Evolutionary conservation across 805 yeast genomes (phyloP), one percentile per base, ranked within the genome.

Genomic region (Nakazawaea peltata): DNA sequence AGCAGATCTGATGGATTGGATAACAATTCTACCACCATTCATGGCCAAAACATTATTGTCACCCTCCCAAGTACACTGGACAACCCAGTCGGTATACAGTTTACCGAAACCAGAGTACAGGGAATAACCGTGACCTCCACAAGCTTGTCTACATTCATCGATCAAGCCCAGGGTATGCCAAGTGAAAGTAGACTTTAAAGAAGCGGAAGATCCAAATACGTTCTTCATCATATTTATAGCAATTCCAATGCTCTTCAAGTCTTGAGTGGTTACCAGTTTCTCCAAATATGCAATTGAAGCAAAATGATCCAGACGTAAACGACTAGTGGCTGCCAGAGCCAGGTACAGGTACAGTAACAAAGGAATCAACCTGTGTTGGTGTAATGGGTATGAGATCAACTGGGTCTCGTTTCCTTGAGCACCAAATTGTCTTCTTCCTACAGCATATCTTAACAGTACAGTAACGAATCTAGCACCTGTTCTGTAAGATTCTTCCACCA

Each of bases 41-140:
- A 85, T 75, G 2, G 87, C 82, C 44, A 88, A 67, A 29, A 88
- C 81, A 50, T 78, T 87, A 65, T 88, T 88, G 59, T 88, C 97
- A 58, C 97, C 97, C 65, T 88, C 97, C 97, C 97, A 88, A 14
- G 97, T 88, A 60, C 95, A 87, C 63, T 88, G 96, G 27, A 88
- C 96, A n/a, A 83, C 95, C 85, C 94, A 90, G 57, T 88, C 97
- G 43, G 72, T 71, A 64, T 76, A 85, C 10, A 87, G 87, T 54
- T 81, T 84, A 27, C 94, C 95, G 54, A 88, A 83, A 2, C 88
- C 95, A 44, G 85, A 76, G 59, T 88, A 88, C n/a, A 87, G 76
- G 17, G 94, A 85, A 61, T 88, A 88, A 27, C 97, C 97, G 59
- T 84, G 95, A 22, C 97, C 97, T 56, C 97, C 96, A 59, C 95